A percentile compares a stretch with the other conserved stretches of the same genome.
These are phyloP conservation scores for Jaapia argillacea DNA, from an alignment of 768 basidiomycete species.

Conservation along the genomic window DNA sequence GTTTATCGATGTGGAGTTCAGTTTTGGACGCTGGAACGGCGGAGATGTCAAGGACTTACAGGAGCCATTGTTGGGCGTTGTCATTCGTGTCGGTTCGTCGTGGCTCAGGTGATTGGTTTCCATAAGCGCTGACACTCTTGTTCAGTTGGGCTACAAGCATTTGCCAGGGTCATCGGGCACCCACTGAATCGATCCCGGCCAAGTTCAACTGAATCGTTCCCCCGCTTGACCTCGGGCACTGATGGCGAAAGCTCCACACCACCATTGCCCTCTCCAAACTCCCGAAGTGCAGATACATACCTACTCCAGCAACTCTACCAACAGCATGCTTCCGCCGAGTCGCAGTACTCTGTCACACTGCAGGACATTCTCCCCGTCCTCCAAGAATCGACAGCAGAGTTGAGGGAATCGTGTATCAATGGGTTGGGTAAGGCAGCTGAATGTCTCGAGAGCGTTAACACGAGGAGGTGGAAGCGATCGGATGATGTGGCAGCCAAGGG, in stretches of 20 bases:
- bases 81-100: slow-evolving; percentile 25
- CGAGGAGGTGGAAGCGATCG: slow-evolving; percentile 21
- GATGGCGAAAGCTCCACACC: too few relatives aligned
- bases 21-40: slow-evolving; percentile 34
- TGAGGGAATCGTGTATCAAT: slow-evolving; percentile 21
- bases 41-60: slow-evolving; percentile 28
- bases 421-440: slow-evolving; percentile 17
- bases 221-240: too few relatives aligned
- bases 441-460: slow-evolving; percentile 24
- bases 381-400: slow-evolving; percentile 21
- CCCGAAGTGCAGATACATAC: too few relatives aligned
- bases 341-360: slow-evolving; percentile 19
- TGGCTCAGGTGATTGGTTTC: neutral
- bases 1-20: slow-evolving; percentile 32
- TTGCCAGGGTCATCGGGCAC: too few relatives aligned
- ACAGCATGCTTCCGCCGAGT: slow-evolving; percentile 17
- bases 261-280: too few relatives aligned
- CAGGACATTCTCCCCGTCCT: slow-evolving; percentile 25
- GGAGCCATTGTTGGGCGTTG: slow-evolving; percentile 22
- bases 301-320: slow-evolving; percentile 23
- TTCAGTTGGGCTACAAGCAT: slow-evolving; percentile 22
- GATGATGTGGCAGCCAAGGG: slow-evolving; percentile 10
- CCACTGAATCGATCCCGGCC: too few relatives aligned
- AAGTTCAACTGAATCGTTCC: too few relatives aligned
- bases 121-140: slow-evolving; percentile 1